A percentile compares a stretch with the other conserved stretches of the same genome.
Conservation (phyloP, 768 basidiomycete genomes). For the Kwoniella botswanensis region DNA sequence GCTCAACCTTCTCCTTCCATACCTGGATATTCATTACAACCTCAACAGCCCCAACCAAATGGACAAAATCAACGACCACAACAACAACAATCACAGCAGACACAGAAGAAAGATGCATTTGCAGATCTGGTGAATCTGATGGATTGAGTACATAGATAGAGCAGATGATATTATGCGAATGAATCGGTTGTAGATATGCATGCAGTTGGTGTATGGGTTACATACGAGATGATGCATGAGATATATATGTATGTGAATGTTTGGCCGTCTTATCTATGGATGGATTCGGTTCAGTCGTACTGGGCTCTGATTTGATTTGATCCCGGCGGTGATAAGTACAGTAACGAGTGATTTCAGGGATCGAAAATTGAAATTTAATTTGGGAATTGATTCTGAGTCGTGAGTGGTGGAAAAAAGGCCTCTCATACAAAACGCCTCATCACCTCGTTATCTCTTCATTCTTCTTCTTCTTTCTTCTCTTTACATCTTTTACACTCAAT, state of each 20-base stretch:
- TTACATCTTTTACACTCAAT: neutral
- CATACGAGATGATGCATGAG: neutral
- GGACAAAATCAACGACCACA: conserved; percentile 16
- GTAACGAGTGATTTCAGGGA: conserved; percentile 11
- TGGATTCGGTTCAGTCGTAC: neutral
- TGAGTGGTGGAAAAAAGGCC: neutral
- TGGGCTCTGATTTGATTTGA: neutral
- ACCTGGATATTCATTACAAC: conserved; percentile 41
- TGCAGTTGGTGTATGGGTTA: neutral
- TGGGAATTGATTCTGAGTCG: neutral
- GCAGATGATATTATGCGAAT: neutral
- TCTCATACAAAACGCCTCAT: neutral
- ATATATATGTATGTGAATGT: neutral
- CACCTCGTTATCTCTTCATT: neutral
- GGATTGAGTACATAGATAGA: conserved; percentile 23
- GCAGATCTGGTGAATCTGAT: conserved; percentile 58
- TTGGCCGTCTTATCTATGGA: neutral
- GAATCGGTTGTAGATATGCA: conserved; percentile 1
- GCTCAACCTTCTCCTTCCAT: conserved; percentile 18
- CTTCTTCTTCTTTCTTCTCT: neutral
- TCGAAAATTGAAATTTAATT: conserved; percentile 5
- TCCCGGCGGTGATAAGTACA: conserved; percentile 7
- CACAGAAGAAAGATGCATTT: conserved; percentile 58
- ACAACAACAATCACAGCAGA: conserved; percentile 27
- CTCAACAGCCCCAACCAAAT: conserved; percentile 31